Percentiles rank a stretch among this genome's conserved stretches.
These are phyloP conservation scores for Triticum monococcum DNA, from an alignment of 176 grass and related monocot genomes.

Conservation along the genomic window DNA sequence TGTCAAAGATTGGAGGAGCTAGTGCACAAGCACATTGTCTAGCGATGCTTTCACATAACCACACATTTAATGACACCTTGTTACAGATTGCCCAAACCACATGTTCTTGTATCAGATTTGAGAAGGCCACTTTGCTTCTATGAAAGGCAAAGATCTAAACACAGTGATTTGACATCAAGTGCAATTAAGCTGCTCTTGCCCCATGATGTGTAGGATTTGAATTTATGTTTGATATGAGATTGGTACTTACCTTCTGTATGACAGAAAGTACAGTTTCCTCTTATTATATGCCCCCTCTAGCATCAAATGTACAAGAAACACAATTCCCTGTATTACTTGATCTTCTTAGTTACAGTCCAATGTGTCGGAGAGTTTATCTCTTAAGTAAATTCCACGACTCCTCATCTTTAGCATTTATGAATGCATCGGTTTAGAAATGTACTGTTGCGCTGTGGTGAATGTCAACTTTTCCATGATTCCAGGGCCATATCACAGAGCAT, in stretches of 20 bases:
- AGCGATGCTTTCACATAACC: not conserved
- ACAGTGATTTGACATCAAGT: not conserved
- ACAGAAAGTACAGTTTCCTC: not conserved
- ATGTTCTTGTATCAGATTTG: not conserved
- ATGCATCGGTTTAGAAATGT: slow-evolving; percentile 9
- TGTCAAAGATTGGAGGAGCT: not conserved
- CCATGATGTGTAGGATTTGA: not conserved
- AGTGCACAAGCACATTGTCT: not conserved
- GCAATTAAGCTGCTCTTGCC: not conserved
- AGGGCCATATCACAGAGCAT: not conserved
- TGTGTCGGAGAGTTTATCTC: not conserved
- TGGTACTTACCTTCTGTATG: not conserved
- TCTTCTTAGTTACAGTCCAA: not conserved
- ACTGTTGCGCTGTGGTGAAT: not conserved
- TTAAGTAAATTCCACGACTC: not conserved
- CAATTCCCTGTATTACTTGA: too few species aligned
- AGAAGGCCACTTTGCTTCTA: not conserved
- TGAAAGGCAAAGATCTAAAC: not conserved
- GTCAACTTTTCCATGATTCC: not conserved
- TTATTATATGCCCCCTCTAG: not conserved
- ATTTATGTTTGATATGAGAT: not conserved
- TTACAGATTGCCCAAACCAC: not conserved
- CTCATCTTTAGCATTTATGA: not conserved
- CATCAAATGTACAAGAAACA: slow-evolving; percentile 8
- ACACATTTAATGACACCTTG: not conserved